Evolutionary conservation across 2,329 filamentous ascomycete genomes (phyloP), one percentile per base, ranked within the genome.

Genomic region (Bipolaris sorokiniana): DNA sequence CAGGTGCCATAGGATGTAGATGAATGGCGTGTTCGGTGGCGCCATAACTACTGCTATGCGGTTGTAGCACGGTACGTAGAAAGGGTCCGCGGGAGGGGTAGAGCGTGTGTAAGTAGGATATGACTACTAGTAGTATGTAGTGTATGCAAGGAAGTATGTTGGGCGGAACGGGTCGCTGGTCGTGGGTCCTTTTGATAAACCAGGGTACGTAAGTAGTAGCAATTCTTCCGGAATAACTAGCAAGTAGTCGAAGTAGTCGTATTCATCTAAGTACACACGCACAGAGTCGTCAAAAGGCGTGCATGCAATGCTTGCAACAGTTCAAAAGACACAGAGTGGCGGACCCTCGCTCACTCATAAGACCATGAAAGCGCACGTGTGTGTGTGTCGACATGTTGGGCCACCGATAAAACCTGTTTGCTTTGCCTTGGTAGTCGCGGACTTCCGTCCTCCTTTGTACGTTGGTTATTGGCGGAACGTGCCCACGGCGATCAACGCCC

Each of bases 1-100:
- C 62, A 92, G 85, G 78, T 93, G 92, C 79, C 92, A 92, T 70
- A 88, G 61, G 48, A 83, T 82, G 78, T 93, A 93, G 13, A 88
- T 85, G 45, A 65, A 44, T 1, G 69, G 69, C 28, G 90, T 83
- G 20, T 63, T 60, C 2, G 58, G 64, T 6, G 62, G 64, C 5
- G 61, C 54, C 63, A 67, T 67, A 13, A 18, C 45, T 28, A 23
- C 20, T 53, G 22, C 28, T 56, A 20, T 34, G 41, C 26, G 45
- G 13, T n/a, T 59, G 52, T 13, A 36, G 48, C 15, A 15, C 34
- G 38, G 48, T 26, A 31, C 10, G 10, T 11, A 11, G 10, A 31
- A 31, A 31, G 28, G 10, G 28, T 16, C 41, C 22, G 41, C 41
- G 51, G 36, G n/a, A 36, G 18, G 31, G 13, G 38, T 26, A n/a